A percentile compares a stretch with the other conserved stretches of the same genome.
Evolutionary conservation across 2,329 filamentous ascomycete genomes (phyloP).

Genomic region (Chlorencoelia australis): DNA sequence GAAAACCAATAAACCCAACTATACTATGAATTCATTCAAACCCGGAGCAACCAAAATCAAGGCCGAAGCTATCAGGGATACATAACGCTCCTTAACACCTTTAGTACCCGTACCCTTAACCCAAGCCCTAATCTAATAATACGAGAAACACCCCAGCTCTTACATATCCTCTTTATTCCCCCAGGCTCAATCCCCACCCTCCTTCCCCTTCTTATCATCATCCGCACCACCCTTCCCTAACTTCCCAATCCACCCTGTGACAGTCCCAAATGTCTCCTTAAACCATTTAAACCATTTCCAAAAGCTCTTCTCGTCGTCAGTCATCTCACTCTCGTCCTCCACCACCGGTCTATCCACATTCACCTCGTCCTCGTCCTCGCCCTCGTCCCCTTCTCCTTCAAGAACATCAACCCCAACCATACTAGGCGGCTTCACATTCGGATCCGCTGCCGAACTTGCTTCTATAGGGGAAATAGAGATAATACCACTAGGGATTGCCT

Average conservation of each 20-base stretch:
- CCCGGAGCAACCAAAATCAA: too few species aligned
- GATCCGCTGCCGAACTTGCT: constrained; percentile 20
- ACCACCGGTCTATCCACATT: constrained; percentile 18
- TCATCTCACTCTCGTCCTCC: constrained; percentile 16
- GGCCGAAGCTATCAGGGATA: too few species aligned
- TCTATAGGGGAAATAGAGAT: constrained; percentile 25
- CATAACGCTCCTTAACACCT: too few species aligned
- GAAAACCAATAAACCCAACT: too few species aligned
- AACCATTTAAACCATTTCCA: constrained; percentile 45
- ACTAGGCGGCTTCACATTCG: constrained; percentile 16
- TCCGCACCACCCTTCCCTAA: background rate
- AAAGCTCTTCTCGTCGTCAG: constrained; percentile 27
- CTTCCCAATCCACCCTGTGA: constrained; percentile 23
- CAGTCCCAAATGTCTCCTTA: constrained; percentile 32
- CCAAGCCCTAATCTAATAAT: too few species aligned
- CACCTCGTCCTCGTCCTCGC: constrained; percentile 11
- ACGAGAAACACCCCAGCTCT: too few species aligned
- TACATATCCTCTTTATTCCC: too few species aligned
- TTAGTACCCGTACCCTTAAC: too few species aligned
- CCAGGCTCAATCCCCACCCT: too few species aligned
- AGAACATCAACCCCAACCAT: constrained; percentile 22
- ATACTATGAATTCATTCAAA: too few species aligned
- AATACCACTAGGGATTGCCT: constrained; percentile 12
- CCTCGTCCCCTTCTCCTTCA: constrained; percentile 18
- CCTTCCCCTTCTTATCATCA: background rate